phyloP scores from a whole-genome alignment of 2,329 filamentous ascomycete species.

The Gremmenia infestans region DNA sequence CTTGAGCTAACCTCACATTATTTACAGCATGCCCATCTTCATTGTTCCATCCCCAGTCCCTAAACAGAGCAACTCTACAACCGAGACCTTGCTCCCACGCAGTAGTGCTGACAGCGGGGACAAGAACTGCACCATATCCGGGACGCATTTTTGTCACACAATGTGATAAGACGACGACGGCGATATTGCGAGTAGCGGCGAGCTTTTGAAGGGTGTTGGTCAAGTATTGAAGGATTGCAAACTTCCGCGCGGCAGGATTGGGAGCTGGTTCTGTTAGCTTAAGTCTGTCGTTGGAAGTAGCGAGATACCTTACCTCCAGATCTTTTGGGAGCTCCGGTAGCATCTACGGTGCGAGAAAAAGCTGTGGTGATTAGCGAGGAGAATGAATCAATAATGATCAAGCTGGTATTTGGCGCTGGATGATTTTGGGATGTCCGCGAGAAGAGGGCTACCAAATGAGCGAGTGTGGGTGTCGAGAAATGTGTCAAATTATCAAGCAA shows the following conservation, averaged over 20 bases:
- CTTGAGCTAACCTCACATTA: conserved; percentile 55
- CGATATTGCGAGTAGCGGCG: conserved; percentile 66
- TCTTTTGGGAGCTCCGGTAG: conserved; percentile 16
- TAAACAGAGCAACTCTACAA: conserved; percentile 70
- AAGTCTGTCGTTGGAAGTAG: background rate
- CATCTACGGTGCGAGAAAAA: conserved; percentile 60
- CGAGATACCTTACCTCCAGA: conserved; percentile 19
- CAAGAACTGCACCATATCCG: conserved; percentile 61
- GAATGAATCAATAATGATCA: conserved; percentile 74
- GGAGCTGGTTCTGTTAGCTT: conserved; percentile 7
- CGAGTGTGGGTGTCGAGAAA: conserved; percentile 52
- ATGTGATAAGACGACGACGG: conserved; percentile 72
- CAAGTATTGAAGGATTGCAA: conserved; percentile 49
- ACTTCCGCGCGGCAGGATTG: conserved; percentile 34
- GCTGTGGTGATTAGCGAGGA: conserved; percentile 72
- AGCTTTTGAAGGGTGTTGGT: conserved; percentile 69
- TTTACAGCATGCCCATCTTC: conserved; percentile 40
- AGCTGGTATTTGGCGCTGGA: conserved; percentile 55
- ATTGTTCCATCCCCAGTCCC: conserved; percentile 62
- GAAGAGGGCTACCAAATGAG: conserved; percentile 68
- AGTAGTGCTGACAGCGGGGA: conserved; percentile 67
- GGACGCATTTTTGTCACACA: conserved; percentile 75
- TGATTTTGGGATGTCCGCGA: conserved; percentile 60
- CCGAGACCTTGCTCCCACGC: conserved; percentile 78
- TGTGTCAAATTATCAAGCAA: conserved; percentile 56